A percentile compares a stretch with the other conserved stretches of the same genome.
phyloP scores from a whole-genome alignment of 2,329 filamentous ascomycete species.

The Mariannaea elegans region DNA sequence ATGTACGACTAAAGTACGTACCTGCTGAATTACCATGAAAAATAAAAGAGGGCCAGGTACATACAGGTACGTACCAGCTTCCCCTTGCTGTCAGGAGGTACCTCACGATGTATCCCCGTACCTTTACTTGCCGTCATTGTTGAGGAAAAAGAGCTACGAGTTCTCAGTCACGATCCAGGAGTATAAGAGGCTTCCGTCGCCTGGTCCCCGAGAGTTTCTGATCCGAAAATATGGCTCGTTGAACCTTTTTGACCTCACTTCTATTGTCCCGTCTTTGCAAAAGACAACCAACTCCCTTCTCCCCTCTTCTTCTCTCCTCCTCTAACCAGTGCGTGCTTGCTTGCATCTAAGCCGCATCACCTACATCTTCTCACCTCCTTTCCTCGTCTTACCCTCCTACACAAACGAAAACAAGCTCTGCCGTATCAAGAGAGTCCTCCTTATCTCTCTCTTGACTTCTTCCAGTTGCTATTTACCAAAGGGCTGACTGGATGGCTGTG shows the following conservation, averaged over 20 bases:
- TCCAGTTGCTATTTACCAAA: constrained; percentile 43
- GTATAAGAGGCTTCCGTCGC: constrained; percentile 44
- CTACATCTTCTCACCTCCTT: constrained; percentile 23
- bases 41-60: not conserved
- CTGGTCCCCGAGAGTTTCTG: constrained; percentile 26
- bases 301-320: constrained; percentile 20
- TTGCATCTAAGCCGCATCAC: constrained; percentile 17
- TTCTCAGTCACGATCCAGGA: constrained; percentile 21
- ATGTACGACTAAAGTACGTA: constrained; percentile 15
- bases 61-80: constrained; percentile 23
- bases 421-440: constrained; percentile 40
- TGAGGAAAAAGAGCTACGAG: constrained; percentile 32
- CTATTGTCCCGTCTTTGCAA: constrained; percentile 24
- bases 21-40: not conserved
- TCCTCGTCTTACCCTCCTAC: constrained; percentile 17
- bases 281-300: constrained; percentile 14
- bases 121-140: constrained; percentile 31
- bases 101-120: constrained; percentile 24
- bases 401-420: constrained; percentile 12
- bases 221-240: constrained; percentile 30
- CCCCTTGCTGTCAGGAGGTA: constrained; percentile 8
- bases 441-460: constrained; percentile 39
- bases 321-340: constrained; percentile 14
- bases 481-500: constrained; percentile 44
- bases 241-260: constrained; percentile 32